Evolutionary conservation across 2,329 filamentous ascomycete genomes (phyloP).

Genomic region (Berkeleyomyces rouxiae): DNA sequence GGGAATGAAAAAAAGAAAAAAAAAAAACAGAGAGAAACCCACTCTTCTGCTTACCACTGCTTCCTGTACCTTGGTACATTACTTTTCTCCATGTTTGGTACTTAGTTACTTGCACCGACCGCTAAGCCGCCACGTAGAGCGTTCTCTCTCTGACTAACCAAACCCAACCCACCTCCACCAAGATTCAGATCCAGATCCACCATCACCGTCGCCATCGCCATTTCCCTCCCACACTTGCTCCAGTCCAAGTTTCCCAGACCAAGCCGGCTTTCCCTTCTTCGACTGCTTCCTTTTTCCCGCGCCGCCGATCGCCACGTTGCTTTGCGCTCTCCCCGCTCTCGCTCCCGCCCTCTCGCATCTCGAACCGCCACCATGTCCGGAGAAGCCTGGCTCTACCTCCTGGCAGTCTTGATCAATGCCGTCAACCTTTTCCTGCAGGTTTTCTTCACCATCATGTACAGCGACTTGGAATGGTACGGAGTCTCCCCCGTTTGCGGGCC

Average conservation of each 20-base stretch:
- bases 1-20: neutral
- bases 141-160: neutral
- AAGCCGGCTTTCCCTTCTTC: neutral
- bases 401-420: conserved; percentile 97
- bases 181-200: conserved; percentile 1
- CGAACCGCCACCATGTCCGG: conserved; percentile 53
- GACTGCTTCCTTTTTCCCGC: neutral
- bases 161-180: neutral
- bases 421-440: conserved; percentile 99
- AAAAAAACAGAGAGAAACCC: neutral
- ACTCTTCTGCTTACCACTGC: no score
- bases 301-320: neutral
- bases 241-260: neutral
- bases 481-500: neutral
- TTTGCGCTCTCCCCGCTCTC: neutral
- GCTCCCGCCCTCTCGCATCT: neutral
- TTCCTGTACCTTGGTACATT: neutral
- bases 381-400: conserved; percentile 94
- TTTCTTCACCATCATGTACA: conserved; percentile 99
- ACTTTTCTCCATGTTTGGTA: neutral
- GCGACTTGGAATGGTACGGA: conserved; percentile 92
- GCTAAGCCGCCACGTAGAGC: conserved; percentile 7
- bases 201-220: neutral
- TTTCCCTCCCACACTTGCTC: neutral
- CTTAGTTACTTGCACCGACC: neutral